Percentiles rank a stretch among this genome's conserved stretches.
phyloP scores from a whole-genome alignment of 768 basidiomycete genomes.

The Boletus vinaceobasis region DNA sequence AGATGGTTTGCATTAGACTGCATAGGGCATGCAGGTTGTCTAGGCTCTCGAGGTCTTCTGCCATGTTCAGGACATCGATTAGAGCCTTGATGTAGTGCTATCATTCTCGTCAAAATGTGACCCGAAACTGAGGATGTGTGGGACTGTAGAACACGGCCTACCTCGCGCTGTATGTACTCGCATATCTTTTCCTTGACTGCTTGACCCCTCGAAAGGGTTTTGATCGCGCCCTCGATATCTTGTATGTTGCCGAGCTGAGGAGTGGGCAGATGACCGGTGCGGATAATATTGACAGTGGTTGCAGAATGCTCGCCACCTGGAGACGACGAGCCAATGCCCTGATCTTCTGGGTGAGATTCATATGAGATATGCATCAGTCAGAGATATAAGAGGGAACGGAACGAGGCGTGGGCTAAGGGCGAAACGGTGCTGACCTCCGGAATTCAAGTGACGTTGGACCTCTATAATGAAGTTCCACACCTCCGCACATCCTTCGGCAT shows the following conservation, averaged over 20 bases:
- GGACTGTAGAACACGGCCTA: constrained; percentile 36
- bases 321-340: constrained; percentile 52
- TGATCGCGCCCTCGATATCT: constrained; percentile 78
- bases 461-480: constrained; percentile 97
- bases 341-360: constrained; percentile 39
- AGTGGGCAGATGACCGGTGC: constrained; percentile 68
- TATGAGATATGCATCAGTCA: constrained; percentile 15
- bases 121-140: not conserved
- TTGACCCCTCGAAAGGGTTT: constrained; percentile 68
- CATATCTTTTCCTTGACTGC: constrained; percentile 79
- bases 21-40: constrained; percentile 89
- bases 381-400: constrained; percentile 10
- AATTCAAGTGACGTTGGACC: constrained; percentile 81
- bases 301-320: constrained; percentile 60
- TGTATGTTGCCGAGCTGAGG: constrained; percentile 75
- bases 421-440: constrained; percentile 45
- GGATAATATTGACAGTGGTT: constrained; percentile 63
- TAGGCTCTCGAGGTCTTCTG: constrained; percentile 91
- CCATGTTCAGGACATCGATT: constrained; percentile 78
- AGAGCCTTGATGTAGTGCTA: constrained; percentile 88
- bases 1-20: constrained; percentile 89
- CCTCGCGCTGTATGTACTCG: constrained; percentile 84
- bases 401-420: constrained; percentile 19
- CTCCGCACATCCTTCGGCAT: constrained; percentile 90
- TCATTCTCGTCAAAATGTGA: constrained; percentile 4